Evolutionary conservation across 164 flowering plant species (phyloP).

Genomic region (Kalanchoe fedtschenkoi): DNA sequence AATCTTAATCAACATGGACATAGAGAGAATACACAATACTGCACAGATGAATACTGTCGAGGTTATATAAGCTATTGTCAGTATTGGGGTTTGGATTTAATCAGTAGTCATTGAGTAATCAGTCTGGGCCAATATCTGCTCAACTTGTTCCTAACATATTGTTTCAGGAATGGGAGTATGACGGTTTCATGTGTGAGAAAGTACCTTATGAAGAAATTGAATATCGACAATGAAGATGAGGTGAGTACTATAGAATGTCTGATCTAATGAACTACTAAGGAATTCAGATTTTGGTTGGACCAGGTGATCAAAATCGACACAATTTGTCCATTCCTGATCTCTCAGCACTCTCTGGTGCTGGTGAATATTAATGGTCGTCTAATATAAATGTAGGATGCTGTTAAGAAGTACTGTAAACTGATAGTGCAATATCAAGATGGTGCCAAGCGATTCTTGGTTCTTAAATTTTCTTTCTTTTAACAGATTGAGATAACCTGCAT

Average conservation of each 20-base stretch:
- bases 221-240: constrained; percentile 67
- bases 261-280: too few species aligned
- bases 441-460: not conserved
- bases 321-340: too few species aligned
- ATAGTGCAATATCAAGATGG: not conserved
- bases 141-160: not conserved
- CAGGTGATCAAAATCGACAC: too few species aligned
- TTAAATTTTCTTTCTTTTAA: not conserved
- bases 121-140: not conserved
- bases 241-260: constrained; percentile 24
- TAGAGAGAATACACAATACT: too few species aligned
- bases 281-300: not conserved
- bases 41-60: too few species aligned
- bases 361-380: not conserved
- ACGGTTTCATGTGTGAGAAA: constrained; percentile 68
- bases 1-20: too few species aligned
- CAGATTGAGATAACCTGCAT: constrained; percentile 74
- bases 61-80: too few species aligned
- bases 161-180: constrained; percentile 58
- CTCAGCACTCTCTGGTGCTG: too few species aligned
- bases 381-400: not conserved
- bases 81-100: too few species aligned
- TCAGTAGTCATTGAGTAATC: not conserved
- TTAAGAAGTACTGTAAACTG: not conserved
- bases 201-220: constrained; percentile 66